Percentiles rank a stretch among this genome's conserved stretches.
Conservation (phyloP, 1,139 yeast species). For the Saccharomycopsis hybrid region DNA sequence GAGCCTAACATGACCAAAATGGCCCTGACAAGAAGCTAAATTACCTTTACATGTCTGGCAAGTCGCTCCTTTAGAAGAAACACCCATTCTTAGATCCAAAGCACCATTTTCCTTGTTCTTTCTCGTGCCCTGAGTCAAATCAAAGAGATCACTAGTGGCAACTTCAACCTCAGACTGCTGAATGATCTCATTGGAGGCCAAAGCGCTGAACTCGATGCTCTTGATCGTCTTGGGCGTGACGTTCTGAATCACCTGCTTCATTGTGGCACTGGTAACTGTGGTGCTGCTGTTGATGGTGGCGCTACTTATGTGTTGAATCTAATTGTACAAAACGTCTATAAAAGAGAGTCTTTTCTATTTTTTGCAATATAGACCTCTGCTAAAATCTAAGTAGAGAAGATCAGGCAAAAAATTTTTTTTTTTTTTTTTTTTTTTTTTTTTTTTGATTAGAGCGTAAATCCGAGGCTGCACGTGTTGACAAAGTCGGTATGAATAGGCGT, state of each 20-base stretch:
- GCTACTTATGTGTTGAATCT: too few relatives aligned
- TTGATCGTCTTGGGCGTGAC: conserved; percentile 85
- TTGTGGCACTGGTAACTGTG: too few relatives aligned
- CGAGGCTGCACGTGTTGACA: too few relatives aligned
- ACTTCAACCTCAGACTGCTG: conserved; percentile 95
- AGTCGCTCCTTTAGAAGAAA: conserved; percentile 74
- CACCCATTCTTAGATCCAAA: conserved; percentile 89
- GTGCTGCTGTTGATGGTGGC: too few relatives aligned
- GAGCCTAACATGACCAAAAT: conserved; percentile 88
- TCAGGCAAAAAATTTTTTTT: too few relatives aligned
- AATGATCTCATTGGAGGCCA: conserved; percentile 83
- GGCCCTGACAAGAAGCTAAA: conserved; percentile 95
- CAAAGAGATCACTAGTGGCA: conserved; percentile 87
- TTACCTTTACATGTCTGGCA: conserved; percentile 91
- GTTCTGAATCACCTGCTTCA: conserved; percentile 28
- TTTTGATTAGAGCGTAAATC: too few relatives aligned
- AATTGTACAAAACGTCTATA: too few relatives aligned
- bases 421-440: too few relatives aligned
- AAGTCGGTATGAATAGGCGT: too few relatives aligned
- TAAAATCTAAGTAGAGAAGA: too few relatives aligned
- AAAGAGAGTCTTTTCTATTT: too few relatives aligned
- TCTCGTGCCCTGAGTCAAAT: conserved; percentile 72
- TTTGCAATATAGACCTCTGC: too few relatives aligned
- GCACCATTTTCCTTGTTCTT: conserved; percentile 80
- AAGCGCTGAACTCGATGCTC: conserved; percentile 89